Evolutionary conservation across 2,329 filamentous ascomycete species (phyloP), one percentile per base, ranked within the genome.

Genomic region (Lachnellula suecica): DNA sequence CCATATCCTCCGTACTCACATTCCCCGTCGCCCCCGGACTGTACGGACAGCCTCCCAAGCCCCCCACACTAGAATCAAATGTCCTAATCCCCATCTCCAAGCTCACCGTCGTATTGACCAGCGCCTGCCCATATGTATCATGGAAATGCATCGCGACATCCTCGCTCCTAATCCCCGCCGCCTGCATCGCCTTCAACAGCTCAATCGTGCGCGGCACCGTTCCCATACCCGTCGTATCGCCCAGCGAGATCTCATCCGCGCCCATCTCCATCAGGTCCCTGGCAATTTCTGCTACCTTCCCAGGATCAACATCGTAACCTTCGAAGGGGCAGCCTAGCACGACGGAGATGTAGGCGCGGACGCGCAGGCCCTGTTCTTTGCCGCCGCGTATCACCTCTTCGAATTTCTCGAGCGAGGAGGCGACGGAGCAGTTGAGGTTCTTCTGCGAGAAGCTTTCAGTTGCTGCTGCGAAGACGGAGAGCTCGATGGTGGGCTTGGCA

Each of bases 151-250:
- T 84, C 0, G 89, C 89, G 10, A 95, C 72, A 62, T 89, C 85
- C 62, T 85, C 82, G 49, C 79, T 79, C 19, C 85, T 78, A 17
- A 95, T 79, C 0, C 85, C 87, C 2, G 87, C 87, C 1, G 83
- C 79, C 8, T 76, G 70, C 70, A 91, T 73, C 51, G 84, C 84
- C 58, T 78, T 78, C 52, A 91, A 74, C 43, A 91, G 73, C 51
- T 82, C 80, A 50, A 76, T 74, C 2, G 87, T 90, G 51, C 83
- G 76, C 17, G 84, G 85, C n/a, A 84, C 85, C 0, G 89, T 95
- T 27, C 91, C 92, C 81, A 95, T 91, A 17, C 92, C 92, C 0
- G 91, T 93, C 0, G 92, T 97, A 66, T 96, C 92, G 6, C 91
- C 91, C 1, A 96, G 81, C 1, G 88, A 89, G 60, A 97, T 91